A percentile compares a stretch with the other conserved stretches of the same genome.
Conservation (phyloP, 495 filamentous ascomycete genomes). For the Alectoria sarmentosa region DNA sequence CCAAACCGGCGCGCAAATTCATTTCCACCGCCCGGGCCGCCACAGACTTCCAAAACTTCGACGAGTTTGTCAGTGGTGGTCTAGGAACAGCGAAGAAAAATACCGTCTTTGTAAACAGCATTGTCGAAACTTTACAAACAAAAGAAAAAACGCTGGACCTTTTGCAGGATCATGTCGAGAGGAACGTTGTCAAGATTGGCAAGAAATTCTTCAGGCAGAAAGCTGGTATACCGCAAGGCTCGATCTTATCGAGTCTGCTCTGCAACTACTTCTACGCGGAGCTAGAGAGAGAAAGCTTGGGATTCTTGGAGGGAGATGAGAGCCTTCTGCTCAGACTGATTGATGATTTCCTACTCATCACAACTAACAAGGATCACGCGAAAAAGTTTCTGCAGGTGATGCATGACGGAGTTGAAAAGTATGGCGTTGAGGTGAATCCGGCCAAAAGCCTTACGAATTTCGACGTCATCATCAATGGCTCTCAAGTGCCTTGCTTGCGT, state of each 20-base stretch:
- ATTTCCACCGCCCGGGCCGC: constrained; percentile 49
- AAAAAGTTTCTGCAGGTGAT: constrained; percentile 66
- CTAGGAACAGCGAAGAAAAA: constrained; percentile 39
- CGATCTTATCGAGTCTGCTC: constrained; percentile 72
- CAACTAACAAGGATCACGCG: constrained; percentile 56
- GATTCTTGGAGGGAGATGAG: constrained; percentile 54
- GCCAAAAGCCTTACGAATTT: constrained; percentile 86
- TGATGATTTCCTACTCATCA: constrained; percentile 90
- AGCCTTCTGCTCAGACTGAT: constrained; percentile 72
- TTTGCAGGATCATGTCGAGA: constrained; percentile 65
- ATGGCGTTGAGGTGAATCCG: constrained; percentile 71
- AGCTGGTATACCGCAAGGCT: constrained; percentile 87
- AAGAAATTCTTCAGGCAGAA: constrained; percentile 87
- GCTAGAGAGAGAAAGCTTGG: constrained; percentile 61
- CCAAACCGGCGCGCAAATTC: constrained; percentile 57
- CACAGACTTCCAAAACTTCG: constrained; percentile 46
- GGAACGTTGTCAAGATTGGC: constrained; percentile 82
- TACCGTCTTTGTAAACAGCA: constrained; percentile 68
- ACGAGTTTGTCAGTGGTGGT: constrained; percentile 45
- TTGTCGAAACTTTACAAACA: constrained; percentile 44
- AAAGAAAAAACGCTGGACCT: constrained; percentile 58
- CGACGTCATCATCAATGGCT: constrained; percentile 50
- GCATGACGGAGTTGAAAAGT: constrained; percentile 67
- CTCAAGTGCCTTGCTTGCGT: constrained; percentile 44
- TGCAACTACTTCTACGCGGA: constrained; percentile 95